These are phyloP conservation scores for Hysterium pulicare DNA, from an alignment of 2,329 filamentous ascomycete species.

Conservation along the genomic window DNA sequence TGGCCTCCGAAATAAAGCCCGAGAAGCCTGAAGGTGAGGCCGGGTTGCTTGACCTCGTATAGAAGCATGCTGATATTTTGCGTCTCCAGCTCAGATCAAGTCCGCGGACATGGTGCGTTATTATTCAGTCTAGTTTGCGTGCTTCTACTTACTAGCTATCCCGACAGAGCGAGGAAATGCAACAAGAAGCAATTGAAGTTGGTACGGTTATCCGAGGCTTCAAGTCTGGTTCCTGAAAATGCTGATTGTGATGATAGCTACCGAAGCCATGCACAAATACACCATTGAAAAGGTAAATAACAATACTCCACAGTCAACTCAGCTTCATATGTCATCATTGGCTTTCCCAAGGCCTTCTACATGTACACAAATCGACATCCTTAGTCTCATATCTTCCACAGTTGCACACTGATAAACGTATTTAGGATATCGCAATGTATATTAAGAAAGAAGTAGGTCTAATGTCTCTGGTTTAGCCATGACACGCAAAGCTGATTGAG, in stretches of 20 bases:
- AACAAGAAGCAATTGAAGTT: slow-evolving; percentile 90
- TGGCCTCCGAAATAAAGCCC: slow-evolving; percentile 48
- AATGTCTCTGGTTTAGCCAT: neutral
- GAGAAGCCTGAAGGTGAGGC: slow-evolving; percentile 73
- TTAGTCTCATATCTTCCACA: neutral
- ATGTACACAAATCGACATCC: slow-evolving; percentile 3
- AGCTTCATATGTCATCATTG: neutral
- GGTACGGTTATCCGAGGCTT: slow-evolving; percentile 57
- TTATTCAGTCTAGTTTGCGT: neutral
- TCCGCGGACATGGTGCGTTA: slow-evolving; percentile 90
- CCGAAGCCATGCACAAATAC: slow-evolving; percentile 68
- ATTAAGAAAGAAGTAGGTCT: slow-evolving; percentile 80
- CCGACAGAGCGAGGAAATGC: slow-evolving; percentile 89
- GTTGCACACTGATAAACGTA: neutral
- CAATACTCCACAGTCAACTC: neutral
- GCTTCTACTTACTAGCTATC: slow-evolving; percentile 11
- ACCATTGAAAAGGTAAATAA: slow-evolving; percentile 64
- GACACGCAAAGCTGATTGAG: slow-evolving; percentile 14
- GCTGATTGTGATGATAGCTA: slow-evolving; percentile 48
- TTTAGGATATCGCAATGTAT: slow-evolving; percentile 86
- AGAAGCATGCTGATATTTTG: slow-evolving; percentile 21
- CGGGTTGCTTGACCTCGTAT: neutral
- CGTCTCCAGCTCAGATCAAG: slow-evolving; percentile 80
- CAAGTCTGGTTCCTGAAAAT: slow-evolving; percentile 12
- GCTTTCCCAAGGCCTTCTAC: neutral